Evolutionary conservation across 306 rosid species (phyloP).

Genomic region (Oemleria cerasiformis): DNA sequence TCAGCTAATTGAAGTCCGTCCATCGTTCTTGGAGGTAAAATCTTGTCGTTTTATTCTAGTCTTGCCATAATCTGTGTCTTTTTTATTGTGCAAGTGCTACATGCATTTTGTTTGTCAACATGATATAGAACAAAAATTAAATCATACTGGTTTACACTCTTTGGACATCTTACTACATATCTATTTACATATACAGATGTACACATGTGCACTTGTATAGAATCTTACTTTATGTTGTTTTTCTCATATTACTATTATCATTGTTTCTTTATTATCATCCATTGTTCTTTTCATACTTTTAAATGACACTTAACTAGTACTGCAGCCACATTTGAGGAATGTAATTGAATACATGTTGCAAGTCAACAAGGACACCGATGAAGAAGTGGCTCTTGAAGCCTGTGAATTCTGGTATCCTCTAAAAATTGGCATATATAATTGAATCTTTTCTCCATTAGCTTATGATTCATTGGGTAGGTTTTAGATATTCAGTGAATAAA

Average conservation of each 20-base stretch:
- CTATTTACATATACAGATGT: neutral
- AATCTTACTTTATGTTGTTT: neutral
- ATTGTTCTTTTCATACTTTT: conserved; percentile 18
- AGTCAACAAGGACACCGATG: conserved; percentile 93
- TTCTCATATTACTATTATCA: conserved; percentile 19
- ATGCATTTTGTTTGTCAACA: neutral
- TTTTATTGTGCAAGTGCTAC: neutral
- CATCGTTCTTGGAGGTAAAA: conserved; percentile 87
- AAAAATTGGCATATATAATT: conserved; percentile 9
- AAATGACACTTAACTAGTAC: conserved; percentile 29
- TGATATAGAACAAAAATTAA: neutral
- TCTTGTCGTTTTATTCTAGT: conserved; percentile 22
- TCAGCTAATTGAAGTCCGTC: conserved; percentile 93
- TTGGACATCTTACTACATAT: neutral
- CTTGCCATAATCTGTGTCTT: neutral
- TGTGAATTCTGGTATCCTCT: conserved; percentile 95
- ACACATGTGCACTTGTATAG: neutral
- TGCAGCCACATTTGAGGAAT: conserved; percentile 88
- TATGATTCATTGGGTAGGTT: conserved; percentile 16
- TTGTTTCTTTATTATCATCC: neutral
- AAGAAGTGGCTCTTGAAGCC: conserved; percentile 96
- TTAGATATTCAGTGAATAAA: conserved; percentile 15
- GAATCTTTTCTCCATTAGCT: conserved; percentile 16
- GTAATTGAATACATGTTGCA: conserved; percentile 92
- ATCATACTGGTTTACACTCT: neutral